Evolutionary conservation across 805 yeast species (phyloP).

Genomic region (Wickerhamomyces pijperi): DNA sequence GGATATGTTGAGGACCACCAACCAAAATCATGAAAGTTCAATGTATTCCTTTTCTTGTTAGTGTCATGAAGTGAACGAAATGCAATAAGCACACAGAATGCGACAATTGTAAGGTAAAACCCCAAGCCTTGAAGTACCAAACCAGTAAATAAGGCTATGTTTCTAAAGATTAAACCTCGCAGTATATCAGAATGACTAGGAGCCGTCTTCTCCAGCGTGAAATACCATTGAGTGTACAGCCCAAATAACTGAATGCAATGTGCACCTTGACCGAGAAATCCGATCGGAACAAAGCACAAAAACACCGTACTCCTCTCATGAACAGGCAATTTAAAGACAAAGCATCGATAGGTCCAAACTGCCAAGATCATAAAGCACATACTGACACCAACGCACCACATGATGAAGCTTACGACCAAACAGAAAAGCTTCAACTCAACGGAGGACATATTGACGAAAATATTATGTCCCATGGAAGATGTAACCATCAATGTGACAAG

Average conservation of each 20-base stretch:
- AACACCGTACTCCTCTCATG: constrained; percentile 47
- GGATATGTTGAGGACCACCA: constrained; percentile 92
- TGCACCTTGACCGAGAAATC: constrained; percentile 80
- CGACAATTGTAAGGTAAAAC: constrained; percentile 40
- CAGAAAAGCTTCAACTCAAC: constrained; percentile 40
- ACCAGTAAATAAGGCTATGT: constrained; percentile 29
- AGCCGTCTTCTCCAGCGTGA: not conserved
- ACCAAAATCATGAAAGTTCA: too few relatives aligned
- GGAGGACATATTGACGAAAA: constrained; percentile 33
- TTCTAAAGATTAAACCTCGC: constrained; percentile 21
- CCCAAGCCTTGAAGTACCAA: constrained; percentile 43
- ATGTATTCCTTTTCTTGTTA: constrained; percentile 30
- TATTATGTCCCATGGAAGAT: constrained; percentile 53
- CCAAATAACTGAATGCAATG: constrained; percentile 54
- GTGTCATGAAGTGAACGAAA: constrained; percentile 23
- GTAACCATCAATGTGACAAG: constrained; percentile 75
- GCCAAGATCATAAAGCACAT: constrained; percentile 46
- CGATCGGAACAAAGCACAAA: constrained; percentile 69
- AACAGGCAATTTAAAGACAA: constrained; percentile 43
- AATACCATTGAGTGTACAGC: constrained; percentile 21
- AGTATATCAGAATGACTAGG: too few relatives aligned
- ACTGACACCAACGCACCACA: constrained; percentile 62
- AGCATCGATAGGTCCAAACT: constrained; percentile 48
- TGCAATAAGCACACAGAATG: too few relatives aligned
- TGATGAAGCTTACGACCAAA: constrained; percentile 38